phyloP scores from a whole-genome alignment of 1,284 basidiomycete genomes.

The Ceratobasidium theobromae region DNA sequence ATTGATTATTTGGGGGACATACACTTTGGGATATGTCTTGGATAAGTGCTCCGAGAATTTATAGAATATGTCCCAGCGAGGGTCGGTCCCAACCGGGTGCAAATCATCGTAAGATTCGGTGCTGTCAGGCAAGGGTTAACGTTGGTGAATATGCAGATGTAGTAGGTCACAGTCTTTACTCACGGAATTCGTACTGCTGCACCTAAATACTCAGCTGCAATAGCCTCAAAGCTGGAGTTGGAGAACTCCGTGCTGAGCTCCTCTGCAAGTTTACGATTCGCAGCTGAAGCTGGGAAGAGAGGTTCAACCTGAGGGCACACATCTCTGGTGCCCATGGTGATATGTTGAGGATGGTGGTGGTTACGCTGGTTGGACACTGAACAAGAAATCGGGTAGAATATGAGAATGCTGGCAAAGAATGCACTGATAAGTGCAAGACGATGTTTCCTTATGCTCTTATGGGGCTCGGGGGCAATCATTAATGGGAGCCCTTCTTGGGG shows the following conservation, averaged over 20 bases:
- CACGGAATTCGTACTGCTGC: constrained; percentile 33
- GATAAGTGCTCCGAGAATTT: constrained; percentile 46
- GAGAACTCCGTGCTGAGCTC: constrained; percentile 16
- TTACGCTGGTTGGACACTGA: constrained; percentile 4
- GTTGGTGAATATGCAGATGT: not conserved
- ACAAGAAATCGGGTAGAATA: constrained; percentile 19
- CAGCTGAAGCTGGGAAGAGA: not conserved
- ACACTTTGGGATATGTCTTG: constrained; percentile 44
- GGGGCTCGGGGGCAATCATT: no score
- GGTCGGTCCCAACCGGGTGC: constrained; percentile 42
- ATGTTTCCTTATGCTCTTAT: not conserved
- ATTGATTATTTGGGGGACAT: constrained; percentile 32
- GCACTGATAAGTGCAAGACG: not conserved
- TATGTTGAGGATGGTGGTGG: not conserved
- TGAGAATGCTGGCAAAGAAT: constrained; percentile 12
- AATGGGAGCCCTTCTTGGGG: not conserved
- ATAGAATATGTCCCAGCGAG: constrained; percentile 43
- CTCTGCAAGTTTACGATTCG: constrained; percentile 14
- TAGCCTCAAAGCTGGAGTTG: constrained; percentile 23
- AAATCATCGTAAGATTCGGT: constrained; percentile 48
- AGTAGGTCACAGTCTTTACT: not conserved
- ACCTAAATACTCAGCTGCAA: constrained; percentile 30
- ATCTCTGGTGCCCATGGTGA: not conserved
- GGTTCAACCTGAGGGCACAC: constrained; percentile 25
- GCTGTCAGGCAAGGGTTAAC: not conserved